Evolutionary conservation across 495 filamentous ascomycete genomes (phyloP), one percentile per base, ranked within the genome.

Genomic region (Evernia prunastri): DNA sequence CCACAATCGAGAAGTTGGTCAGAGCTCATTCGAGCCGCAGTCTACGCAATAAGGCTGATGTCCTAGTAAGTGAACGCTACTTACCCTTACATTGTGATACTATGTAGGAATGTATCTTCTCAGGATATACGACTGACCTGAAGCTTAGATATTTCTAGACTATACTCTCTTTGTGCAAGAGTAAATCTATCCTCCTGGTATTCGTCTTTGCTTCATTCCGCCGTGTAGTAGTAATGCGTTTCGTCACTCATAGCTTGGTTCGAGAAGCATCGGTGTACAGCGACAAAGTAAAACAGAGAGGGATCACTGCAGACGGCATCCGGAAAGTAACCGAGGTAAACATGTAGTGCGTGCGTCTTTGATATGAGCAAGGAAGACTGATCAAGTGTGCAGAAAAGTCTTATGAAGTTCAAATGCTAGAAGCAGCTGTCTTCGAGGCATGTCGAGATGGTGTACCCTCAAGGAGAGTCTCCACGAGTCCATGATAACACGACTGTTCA

Each of bases 131-230:
- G 12, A 4, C 3, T 53, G 49, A 53, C 5, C 2, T 18, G 5
- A 31, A 29, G 31, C 9, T 25, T 66, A 94, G 90, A 87, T 94
- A 29, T 95, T 91, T 71, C 80, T 96, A 40, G 89, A 96, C 70
- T 96, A 96, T 71, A 86, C 89, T 71, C 80, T 96, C 11, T 96
- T 96, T 69, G 84, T 96, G 78, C 87, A 95, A 81, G 87, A 88
- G 91, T 94, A 27, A 43, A 37, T 31, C 37, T 12, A 13, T 18
- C 1, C 5, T n/a, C 0, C 25, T 54, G 33, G 33, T 31, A 10
- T 31, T 9, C 40, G 43, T 20, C 20, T 49, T 57, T 49, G 47
- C 51, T 57, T 31, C 60, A 68, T 39, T 71, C 67, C 3, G 18
- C 27, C 10, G 12, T 31, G 49, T 27, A 18, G 23, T 53, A 31